phyloP scores from a whole-genome alignment of 2,329 filamentous ascomycete genomes.

The Hymenoscyphus repandus region DNA sequence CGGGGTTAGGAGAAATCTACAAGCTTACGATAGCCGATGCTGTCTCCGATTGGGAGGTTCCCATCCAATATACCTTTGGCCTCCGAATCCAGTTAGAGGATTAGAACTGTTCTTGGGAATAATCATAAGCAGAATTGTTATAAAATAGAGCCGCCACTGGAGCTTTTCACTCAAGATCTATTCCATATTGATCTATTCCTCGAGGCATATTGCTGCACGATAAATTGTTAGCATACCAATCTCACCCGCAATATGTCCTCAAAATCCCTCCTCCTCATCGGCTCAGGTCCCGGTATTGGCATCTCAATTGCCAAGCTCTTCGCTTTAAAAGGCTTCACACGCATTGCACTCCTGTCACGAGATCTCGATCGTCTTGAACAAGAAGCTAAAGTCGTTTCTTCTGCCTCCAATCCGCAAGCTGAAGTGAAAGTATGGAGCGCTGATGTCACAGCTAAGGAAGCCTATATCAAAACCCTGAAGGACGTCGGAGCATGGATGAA shows the following conservation, averaged over 20 bases:
- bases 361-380: neutral
- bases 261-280: conserved; percentile 2
- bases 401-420: neutral
- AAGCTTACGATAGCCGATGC: too few relatives aligned
- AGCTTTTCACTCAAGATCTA: neutral
- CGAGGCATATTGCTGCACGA: too few relatives aligned
- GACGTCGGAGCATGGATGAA: neutral
- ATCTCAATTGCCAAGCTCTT: neutral
- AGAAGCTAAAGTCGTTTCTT: neutral
- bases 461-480: neutral
- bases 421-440: neutral
- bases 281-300: neutral
- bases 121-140: too few relatives aligned
- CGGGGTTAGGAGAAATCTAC: too few relatives aligned
- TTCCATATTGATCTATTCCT: neutral
- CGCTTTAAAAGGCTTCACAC: neutral
- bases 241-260: neutral
- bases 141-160: too few relatives aligned
- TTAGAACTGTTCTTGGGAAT: too few relatives aligned
- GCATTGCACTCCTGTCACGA: conserved; percentile 1
- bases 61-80: too few relatives aligned
- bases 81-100: too few relatives aligned
- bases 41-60: too few relatives aligned
- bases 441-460: neutral
- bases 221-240: neutral